Base-by-base conservation (phyloP, 495 filamentous ascomycete genomes). In the Melanomma pulvis-pyrius region DNA sequence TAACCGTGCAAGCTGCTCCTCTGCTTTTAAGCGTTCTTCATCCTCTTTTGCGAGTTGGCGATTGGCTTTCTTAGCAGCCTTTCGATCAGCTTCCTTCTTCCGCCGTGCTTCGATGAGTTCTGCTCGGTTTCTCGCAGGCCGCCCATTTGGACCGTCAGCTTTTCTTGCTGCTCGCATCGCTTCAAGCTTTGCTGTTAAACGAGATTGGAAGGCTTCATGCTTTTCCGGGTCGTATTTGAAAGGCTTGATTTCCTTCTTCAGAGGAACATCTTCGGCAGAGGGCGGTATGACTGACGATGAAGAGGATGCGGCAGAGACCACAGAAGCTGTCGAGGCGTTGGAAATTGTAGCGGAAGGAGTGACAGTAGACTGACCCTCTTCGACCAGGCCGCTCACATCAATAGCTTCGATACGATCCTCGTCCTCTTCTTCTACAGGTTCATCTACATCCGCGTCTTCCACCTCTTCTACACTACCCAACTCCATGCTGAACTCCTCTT, bases 21-120 rank as follows among this genome's bases (percentile, higher is more conserved):
- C 83, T 64, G 86, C 83, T 56, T 92, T 84, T 53, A 84, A 84
- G 22, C 78, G 82, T 58, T 89, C 83, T 71, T 92, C 91, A 70
- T 92, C 90, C 59, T 88, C 82, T 74, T 89, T 92, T 28, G 88
- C 88, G 59, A 90, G 84, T 65, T 82, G 81, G 15, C 92, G 82
- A 48, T 91, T 73, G 51, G 91, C 87, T 74, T 96, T 92, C 79
- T 96, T 98, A 75, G 92, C 89, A 39, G 87, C 86, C 75, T 90
- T 92, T 46, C 92, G 88, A 70, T 90, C 83, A 54, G 90, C 86
- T 74, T 93, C 91, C 78, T 96, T 97, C 73, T 89, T 86, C 54
- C 93, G 86, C 3, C 94, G 86, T 17, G 89, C 82, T 76, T 97
- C 96, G 69, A 98, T 89, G 1, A 98, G 83, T 67, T 97, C 93